phyloP scores from a whole-genome alignment of 495 filamentous ascomycete genomes.

The Penicillium herquei region DNA sequence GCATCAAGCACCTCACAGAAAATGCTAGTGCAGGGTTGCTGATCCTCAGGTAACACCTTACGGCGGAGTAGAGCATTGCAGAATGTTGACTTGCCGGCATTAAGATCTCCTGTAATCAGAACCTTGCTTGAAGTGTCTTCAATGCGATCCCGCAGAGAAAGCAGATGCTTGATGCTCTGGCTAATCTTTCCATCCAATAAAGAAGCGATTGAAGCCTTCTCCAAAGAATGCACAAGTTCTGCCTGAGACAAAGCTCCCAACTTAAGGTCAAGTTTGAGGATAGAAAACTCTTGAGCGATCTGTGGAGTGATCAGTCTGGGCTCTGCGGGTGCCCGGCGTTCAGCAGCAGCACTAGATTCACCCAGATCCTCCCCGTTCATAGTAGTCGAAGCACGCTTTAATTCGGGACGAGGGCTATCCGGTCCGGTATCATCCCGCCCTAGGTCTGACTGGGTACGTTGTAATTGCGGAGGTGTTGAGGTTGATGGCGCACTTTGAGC shows the following conservation, averaged over 20 bases:
- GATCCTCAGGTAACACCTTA: conserved; percentile 92
- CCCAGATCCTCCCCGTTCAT: conserved; percentile 56
- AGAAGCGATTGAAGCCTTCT: conserved; percentile 85
- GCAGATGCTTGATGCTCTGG: conserved; percentile 86
- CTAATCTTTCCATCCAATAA: conserved; percentile 91
- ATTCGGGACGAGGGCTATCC: conserved; percentile 47
- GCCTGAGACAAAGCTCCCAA: conserved; percentile 80
- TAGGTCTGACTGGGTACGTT: conserved; percentile 51
- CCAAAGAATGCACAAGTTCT: conserved; percentile 93
- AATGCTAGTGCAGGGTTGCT: conserved; percentile 98
- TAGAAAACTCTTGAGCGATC: conserved; percentile 92
- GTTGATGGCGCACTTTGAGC: conserved; percentile 37
- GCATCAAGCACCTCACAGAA: conserved; percentile 97
- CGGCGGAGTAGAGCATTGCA: conserved; percentile 92
- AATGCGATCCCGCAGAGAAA: conserved; percentile 84
- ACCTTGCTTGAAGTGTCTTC: conserved; percentile 98
- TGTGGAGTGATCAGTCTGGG: conserved; percentile 84
- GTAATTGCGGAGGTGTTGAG: conserved; percentile 43
- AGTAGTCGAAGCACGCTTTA: conserved; percentile 72
- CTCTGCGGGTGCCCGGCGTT: conserved; percentile 54
- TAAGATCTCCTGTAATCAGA: conserved; percentile 93
- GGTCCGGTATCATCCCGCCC: conserved; percentile 31
- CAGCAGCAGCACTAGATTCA: conserved; percentile 71
- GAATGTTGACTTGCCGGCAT: conserved; percentile 97
- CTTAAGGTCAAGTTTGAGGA: conserved; percentile 92